phyloP scores from a whole-genome alignment of 352 stramenopile species.

The Phytophthora crassamura region DNA sequence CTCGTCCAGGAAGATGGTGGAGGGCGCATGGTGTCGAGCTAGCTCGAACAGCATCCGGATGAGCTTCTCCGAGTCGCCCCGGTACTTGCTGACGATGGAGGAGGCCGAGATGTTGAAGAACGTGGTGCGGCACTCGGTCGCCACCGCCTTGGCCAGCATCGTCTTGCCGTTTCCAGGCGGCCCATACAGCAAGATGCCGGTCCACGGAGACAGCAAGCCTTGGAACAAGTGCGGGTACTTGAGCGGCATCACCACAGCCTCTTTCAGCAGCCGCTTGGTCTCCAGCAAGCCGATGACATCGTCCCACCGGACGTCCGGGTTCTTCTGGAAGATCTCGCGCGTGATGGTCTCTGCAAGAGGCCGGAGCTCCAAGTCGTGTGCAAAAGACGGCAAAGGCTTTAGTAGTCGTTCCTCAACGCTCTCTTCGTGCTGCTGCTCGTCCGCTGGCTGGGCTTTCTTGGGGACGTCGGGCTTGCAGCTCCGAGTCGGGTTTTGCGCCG shows the following conservation, averaged over 20 bases:
- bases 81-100: slow-evolving; percentile 89
- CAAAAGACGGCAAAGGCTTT: slow-evolving; percentile 89
- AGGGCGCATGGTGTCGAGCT: slow-evolving; percentile 80
- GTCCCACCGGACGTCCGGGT: slow-evolving; percentile 90
- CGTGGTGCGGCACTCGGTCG: slow-evolving; percentile 86
- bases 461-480: slow-evolving; percentile 16
- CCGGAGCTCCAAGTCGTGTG: slow-evolving; percentile 86
- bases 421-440: slow-evolving; percentile 45
- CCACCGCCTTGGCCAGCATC: slow-evolving; percentile 89
- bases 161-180: slow-evolving; percentile 88
- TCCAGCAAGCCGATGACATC: slow-evolving; percentile 91
- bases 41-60: slow-evolving; percentile 90
- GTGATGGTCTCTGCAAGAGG: slow-evolving; percentile 90
- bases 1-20: slow-evolving; percentile 89
- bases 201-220: slow-evolving; percentile 90
- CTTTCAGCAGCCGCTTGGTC: slow-evolving; percentile 94
- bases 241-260: slow-evolving; percentile 95
- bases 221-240: slow-evolving; percentile 96
- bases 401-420: slow-evolving; percentile 76
- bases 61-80: slow-evolving; percentile 87
- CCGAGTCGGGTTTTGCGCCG: slow-evolving; percentile 41
- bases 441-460: slow-evolving; percentile 37
- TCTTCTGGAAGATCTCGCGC: slow-evolving; percentile 93
- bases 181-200: slow-evolving; percentile 91
- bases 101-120: slow-evolving; percentile 92